Evolutionary conservation across 2,329 filamentous ascomycete species (phyloP), one percentile per base, ranked within the genome.

Genomic region (Neopestalotiopsis sp.): DNA sequence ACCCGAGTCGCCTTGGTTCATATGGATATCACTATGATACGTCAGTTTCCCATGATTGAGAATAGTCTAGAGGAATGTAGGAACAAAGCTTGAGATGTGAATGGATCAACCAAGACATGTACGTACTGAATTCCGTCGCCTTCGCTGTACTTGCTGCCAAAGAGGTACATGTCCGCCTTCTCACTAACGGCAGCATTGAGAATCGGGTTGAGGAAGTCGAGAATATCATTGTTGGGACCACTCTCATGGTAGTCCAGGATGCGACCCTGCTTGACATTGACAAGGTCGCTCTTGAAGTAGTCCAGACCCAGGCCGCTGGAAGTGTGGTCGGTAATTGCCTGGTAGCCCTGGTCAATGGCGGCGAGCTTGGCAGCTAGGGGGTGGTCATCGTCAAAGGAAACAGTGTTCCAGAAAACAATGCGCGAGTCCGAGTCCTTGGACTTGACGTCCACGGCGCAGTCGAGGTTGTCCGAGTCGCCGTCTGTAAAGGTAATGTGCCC

Each of bases 381-480:
- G 66, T 74, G 69, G 24, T 81, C 83, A 13, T 34, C 30, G 38
- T 67, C 65, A 67, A 86, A 81, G 66, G 82, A 80, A 68, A 85
- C 82, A 20, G 83, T 82, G 61, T 86, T 77, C 73, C 84, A 84
- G 77, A 86, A 87, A 67, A 87, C 86, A 65, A 87, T 73, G 7
- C 73, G 73, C 13, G 71, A 71, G 65, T 77, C 75, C 10, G 60
- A 60, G 49, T 68, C 70, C 17, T 71, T 42, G 42, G 74, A 75
- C 68, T 70, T 69, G 68, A 77, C 70, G 69, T 77, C 75, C 57
- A 77, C 71, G 61, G 74, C 74, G 20, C 65, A 67, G 38, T 67
- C 65, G 30, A 67, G 56, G 32, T 67, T 24, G 13, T 59, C 34
- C 6, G 42, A 30, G 10, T 42, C 40, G 52, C 65, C 65, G 32